Evolutionary conservation across 164 flowering plant genomes (phyloP), one percentile per base, ranked within the genome.

Genomic region (Vitis riparia): DNA sequence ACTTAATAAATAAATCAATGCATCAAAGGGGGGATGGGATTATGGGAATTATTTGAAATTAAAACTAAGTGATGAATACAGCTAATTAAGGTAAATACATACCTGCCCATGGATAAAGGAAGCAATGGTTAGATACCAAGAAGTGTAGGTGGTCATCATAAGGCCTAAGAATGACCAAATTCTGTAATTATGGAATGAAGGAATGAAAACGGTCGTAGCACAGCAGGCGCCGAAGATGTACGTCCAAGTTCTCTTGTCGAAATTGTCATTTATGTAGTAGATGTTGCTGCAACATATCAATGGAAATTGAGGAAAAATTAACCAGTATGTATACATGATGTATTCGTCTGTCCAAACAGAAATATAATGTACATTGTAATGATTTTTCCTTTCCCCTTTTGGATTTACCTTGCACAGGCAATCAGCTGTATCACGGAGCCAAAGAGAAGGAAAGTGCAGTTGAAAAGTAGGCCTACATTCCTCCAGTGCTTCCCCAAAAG

Each of bases 191-290:
- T 87, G 93, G 83, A 88, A 88, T 1, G 92, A 88, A 32, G 92
- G 92, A 17, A 88, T 83, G 78, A 88, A 88, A 13, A 87, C 93
- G 10, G 93, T 89, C 23, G 93, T 89, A 1, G 93, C 93, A 71
- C 93, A 89, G 62, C 93, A 89, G 5, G 93, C 93, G 4, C 93
- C 93, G 73, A 89, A 89, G 11, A 89, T 87, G 74, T 89, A 89
- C 17, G 92, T 88, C 92, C 92, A 88, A 19, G 90, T 88, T 72
- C 92, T 85, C 83, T 88, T 88, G 82, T 89, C 91, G 9, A 89
- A 77, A 47, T 86, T 87, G 83, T 89, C 93, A 70, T 89, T 89
- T 75, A 89, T 85, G 80, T 89, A 89, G 75, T 89, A 89, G 57
- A 89, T 89, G 66, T 89, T 89, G 76, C 93, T 89, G 91, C 85